These are phyloP conservation scores for Penicillium brasilianum DNA, from an alignment of 2,329 filamentous ascomycete genomes.

Conservation along the genomic window DNA sequence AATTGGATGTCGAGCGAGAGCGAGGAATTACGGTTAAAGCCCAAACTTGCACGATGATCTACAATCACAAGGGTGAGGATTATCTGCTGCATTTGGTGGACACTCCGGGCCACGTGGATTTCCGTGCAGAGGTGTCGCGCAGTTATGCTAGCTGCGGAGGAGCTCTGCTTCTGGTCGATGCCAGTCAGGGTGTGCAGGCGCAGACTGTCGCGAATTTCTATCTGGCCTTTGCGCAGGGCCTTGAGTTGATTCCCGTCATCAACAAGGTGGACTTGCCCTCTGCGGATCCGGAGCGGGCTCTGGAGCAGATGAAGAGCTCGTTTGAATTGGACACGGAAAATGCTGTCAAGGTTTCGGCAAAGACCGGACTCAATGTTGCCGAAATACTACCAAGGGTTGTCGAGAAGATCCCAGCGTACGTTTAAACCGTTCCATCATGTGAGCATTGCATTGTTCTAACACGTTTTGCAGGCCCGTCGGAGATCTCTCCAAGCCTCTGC, in stretches of 20 bases:
- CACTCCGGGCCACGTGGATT: conserved; percentile 97
- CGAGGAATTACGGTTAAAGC: conserved; percentile 98
- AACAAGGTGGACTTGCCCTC: conserved; percentile 96
- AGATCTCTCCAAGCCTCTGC: conserved; percentile 72
- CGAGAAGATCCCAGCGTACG: conserved; percentile 74
- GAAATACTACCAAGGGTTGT: conserved; percentile 84
- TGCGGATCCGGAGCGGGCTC: conserved; percentile 81
- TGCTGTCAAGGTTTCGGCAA: conserved; percentile 82
- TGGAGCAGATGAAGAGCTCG: conserved; percentile 81
- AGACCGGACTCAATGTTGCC: conserved; percentile 87
- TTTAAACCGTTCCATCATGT: conserved; percentile 14
- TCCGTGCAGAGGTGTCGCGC: conserved; percentile 91
- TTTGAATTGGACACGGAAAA: conserved; percentile 85
- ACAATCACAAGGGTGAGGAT: conserved; percentile 81
- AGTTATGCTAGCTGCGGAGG: conserved; percentile 97
- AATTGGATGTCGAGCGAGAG: conserved; percentile 94
- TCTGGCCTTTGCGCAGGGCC: conserved; percentile 88
- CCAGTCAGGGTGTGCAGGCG: conserved; percentile 93
- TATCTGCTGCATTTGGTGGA: conserved; percentile 95
- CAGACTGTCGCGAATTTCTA: conserved; percentile 99
- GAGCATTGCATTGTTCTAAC: conserved; percentile 25
- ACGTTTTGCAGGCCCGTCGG: conserved; percentile 64
- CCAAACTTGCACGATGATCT: conserved; percentile 97
- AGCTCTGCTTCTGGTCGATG: conserved; percentile 89
- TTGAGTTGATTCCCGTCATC: conserved; percentile 85